A percentile compares a stretch with the other conserved stretches of the same genome.
Evolutionary conservation across 176 grass and related monocot species (phyloP).

Genomic region (Rhynchospora tenuis): DNA sequence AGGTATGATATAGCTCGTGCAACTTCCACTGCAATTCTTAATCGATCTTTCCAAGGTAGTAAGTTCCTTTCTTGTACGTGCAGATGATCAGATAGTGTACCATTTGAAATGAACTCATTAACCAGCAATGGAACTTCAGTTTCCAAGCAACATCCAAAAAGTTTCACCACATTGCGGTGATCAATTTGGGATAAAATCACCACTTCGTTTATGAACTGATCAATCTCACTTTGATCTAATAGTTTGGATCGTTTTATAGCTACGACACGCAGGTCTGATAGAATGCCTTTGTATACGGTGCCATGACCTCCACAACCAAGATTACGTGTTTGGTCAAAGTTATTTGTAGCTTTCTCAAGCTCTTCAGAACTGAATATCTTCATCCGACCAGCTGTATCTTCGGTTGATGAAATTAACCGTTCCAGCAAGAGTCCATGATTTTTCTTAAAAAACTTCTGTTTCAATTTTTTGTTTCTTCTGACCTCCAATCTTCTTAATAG

Average conservation of each 20-base stretch:
- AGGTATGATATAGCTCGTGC: neutral
- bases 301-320: neutral
- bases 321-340: neutral
- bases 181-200: slow-evolving; percentile 1
- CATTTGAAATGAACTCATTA: slow-evolving; percentile 11
- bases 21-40: slow-evolving; percentile 2
- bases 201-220: neutral
- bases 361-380: neutral
- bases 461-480: neutral
- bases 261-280: neutral
- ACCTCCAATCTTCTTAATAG: neutral
- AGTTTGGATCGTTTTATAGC: too few relatives aligned
- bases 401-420: too few relatives aligned
- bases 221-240: neutral
- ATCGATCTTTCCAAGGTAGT: slow-evolving; percentile 10
- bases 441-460: neutral
- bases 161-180: slow-evolving; percentile 11
- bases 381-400: too few relatives aligned
- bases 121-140: slow-evolving; percentile 10
- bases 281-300: neutral
- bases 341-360: neutral
- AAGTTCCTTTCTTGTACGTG: neutral
- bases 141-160: neutral
- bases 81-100: slow-evolving; percentile 18
- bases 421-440: neutral